These are phyloP conservation scores for Lepidium sativum DNA, from an alignment of 345 rosid species.

Conservation along the genomic window DNA sequence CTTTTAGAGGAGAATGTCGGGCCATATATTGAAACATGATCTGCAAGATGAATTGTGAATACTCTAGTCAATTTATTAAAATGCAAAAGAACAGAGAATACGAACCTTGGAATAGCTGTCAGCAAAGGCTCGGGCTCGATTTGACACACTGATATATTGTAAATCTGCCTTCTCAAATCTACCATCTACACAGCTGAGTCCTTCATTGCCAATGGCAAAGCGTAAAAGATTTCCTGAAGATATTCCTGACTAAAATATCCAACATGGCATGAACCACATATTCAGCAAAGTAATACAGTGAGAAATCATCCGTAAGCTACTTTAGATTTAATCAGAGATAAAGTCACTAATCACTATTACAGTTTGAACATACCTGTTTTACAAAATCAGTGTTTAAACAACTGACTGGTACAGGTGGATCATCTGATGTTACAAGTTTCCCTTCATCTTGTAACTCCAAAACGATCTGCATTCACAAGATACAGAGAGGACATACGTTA, in stretches of 20 bases:
- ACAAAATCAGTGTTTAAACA: constrained; percentile 57
- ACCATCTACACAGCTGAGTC: constrained; percentile 70
- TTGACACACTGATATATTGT: constrained; percentile 54
- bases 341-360: not conserved
- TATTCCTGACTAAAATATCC: constrained; percentile 47
- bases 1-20: constrained; percentile 66
- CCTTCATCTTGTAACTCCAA: constrained; percentile 84
- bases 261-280: not conserved
- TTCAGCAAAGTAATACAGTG: not conserved
- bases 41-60: constrained; percentile 35
- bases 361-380: constrained; percentile 39
- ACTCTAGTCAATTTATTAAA: not conserved
- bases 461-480: constrained; percentile 46
- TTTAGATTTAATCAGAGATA: not conserved
- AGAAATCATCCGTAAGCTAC: not conserved
- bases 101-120: constrained; percentile 96
- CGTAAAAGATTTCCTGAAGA: constrained; percentile 58
- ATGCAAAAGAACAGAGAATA: not conserved
- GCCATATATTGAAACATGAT: constrained; percentile 71
- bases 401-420: constrained; percentile 66
- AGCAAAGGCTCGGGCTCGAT: constrained; percentile 76
- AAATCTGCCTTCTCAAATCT: constrained; percentile 76
- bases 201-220: constrained; percentile 63
- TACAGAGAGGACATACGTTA: not conserved
- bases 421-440: constrained; percentile 77